Base-by-base conservation (phyloP, 2,329 filamentous ascomycete species). In the Clathrospora elynae region DNA sequence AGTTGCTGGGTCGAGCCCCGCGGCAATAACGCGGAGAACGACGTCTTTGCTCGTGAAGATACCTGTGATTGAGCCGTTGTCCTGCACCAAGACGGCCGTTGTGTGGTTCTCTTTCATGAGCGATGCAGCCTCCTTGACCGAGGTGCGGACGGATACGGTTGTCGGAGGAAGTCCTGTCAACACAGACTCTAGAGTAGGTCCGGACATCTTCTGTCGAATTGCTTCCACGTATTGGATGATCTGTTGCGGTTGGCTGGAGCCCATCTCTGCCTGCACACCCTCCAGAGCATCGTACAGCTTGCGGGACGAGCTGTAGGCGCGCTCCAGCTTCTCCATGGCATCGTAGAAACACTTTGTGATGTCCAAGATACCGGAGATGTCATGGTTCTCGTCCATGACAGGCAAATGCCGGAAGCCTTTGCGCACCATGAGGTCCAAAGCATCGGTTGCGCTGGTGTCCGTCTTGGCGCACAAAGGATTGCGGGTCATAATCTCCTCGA, bases 331-430 rank as follows among this genome's bases (percentile, higher is more conserved):
- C 78, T 99, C 93, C 93, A 99, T 99, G 29, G 93, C 93, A 74
- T 99, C 93, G 74, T 99, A 99, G 73, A 99, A 99, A 75, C 93
- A 99, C 75, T 97, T 99, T 43, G 93, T 99, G 62, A 99, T 99
- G 72, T 99, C 93, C 40, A 99, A 78, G 57, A 99, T 91, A 77
- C 93, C 93, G 6, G 91, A 95, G 51, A 99, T 99, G 67, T 99
- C 92, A 73, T 99, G 93, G 72, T 99, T 97, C 77, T 99, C 93
- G 73, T 99, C 93, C 93, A 99, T 99, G 55, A 99, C 93, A 3
- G 93, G 93, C 66, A 99, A 73, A 76, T 99, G 93, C 59, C 93
- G 85, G 78, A 99, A 99, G 12, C 93, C 93, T 75, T 97, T 97
- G 60, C 92, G 83, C 43, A 99, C 93, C 93, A 99, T 99, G 44